A percentile compares a stretch with the other conserved stretches of the same genome.
Conservation (phyloP, 352 stramenopile genomes). For the Phytophthora citrophthora region DNA sequence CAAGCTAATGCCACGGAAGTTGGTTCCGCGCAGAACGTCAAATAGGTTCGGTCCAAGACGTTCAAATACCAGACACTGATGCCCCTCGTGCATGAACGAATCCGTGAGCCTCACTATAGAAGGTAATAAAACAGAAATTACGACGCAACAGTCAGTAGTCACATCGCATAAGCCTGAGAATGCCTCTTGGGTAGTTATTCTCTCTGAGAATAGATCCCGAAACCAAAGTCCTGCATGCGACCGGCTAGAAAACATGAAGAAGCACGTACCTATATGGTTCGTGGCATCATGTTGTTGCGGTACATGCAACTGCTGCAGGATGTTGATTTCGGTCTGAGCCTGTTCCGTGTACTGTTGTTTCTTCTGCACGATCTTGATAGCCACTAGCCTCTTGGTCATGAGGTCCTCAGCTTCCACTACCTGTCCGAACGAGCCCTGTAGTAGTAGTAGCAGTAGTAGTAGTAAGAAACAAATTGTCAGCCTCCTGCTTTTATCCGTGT, state of each 20-base stretch:
- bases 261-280: constrained; percentile 92
- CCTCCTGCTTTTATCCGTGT: background rate
- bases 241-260: background rate
- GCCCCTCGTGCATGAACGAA: constrained; percentile 95
- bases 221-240: constrained; percentile 3
- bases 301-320: constrained; percentile 92
- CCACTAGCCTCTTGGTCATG: constrained; percentile 89
- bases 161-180: constrained; percentile 9
- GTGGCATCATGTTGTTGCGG: constrained; percentile 68
- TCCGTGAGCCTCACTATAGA: constrained; percentile 91
- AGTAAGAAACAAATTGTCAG: constrained; percentile 22
- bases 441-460: background rate
- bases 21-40: constrained; percentile 95
- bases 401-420: constrained; percentile 83
- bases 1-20: constrained; percentile 92
- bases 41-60: constrained; percentile 97
- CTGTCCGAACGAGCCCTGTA: constrained; percentile 84
- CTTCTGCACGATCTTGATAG: constrained; percentile 99
- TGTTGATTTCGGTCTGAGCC: constrained; percentile 97
- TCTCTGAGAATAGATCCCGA: constrained; percentile 30
- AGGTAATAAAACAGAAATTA: constrained; percentile 7
- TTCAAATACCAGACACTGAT: constrained; percentile 99
- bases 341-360: constrained; percentile 97
- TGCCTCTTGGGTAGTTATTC: constrained; percentile 10
- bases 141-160: constrained; percentile 13